Conservation (phyloP, 441 rosid species). For the Pelargonium australe region DNA sequence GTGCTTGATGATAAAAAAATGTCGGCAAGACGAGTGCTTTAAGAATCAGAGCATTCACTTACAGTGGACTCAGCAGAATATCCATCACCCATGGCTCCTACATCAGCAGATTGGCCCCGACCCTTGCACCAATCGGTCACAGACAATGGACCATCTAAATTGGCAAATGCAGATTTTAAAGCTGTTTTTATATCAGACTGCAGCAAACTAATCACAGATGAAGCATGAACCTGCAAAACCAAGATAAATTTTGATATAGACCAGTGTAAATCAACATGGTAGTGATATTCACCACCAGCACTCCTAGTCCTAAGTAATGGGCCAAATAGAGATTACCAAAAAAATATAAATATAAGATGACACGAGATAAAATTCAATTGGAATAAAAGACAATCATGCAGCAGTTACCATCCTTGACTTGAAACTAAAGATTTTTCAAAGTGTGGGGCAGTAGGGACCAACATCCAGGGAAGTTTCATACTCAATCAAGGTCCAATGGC, state of each 20-base stretch:
- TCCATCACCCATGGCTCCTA: conserved; percentile 53
- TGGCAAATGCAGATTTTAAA: conserved; percentile 81
- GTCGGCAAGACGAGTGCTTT: conserved; percentile 18
- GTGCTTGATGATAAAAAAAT: conserved; percentile 11
- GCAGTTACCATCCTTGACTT: background rate
- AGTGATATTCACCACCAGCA: background rate
- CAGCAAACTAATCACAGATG: conserved; percentile 78
- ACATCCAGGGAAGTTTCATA: no score
- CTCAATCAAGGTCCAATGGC: no score
- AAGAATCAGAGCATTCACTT: conserved; percentile 69
- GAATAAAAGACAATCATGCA: background rate
- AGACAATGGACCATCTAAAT: conserved; percentile 86
- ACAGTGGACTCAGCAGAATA: conserved; percentile 66
- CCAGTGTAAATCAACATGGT: background rate
- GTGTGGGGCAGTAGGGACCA: no score
- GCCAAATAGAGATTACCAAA: background rate
- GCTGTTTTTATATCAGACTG: conserved; percentile 89
- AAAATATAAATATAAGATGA: background rate
- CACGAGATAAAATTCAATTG: background rate
- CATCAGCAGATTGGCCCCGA: conserved; percentile 58
- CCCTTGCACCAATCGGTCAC: conserved; percentile 98
- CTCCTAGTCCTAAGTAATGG: background rate
- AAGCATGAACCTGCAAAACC: conserved; percentile 67
- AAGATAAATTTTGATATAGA: conserved; percentile 19
- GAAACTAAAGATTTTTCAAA: background rate